A percentile compares a stretch with the other conserved stretches of the same genome.
These are phyloP conservation scores for Globisporangium recalcitrans DNA, from an alignment of 352 stramenopile genomes.

Conservation along the genomic window DNA sequence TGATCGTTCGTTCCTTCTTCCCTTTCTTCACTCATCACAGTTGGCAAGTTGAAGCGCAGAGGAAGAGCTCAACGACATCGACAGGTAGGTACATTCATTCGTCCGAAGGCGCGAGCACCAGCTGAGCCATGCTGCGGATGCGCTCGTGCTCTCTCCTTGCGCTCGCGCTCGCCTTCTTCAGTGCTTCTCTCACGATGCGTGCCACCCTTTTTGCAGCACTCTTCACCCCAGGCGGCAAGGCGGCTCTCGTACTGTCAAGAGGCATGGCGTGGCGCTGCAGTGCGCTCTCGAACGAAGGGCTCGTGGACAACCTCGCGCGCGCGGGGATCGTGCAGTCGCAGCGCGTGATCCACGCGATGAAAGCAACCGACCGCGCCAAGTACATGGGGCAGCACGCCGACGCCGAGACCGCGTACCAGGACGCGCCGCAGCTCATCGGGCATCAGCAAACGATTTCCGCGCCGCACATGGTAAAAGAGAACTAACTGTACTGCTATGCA, in stretches of 20 bases:
- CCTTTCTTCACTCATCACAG: too few species aligned
- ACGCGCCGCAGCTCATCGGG: constrained; percentile 79
- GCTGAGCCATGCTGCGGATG: background rate
- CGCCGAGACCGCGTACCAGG: constrained; percentile 60
- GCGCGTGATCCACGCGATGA: constrained; percentile 65
- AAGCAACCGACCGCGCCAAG: constrained; percentile 60
- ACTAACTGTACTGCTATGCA: background rate
- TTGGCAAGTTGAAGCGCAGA: too few species aligned
- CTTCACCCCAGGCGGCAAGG: background rate
- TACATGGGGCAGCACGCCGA: constrained; percentile 31
- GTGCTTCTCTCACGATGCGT: background rate
- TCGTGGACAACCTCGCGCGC: constrained; percentile 67
- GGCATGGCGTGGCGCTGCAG: constrained; percentile 74
- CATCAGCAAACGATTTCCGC: constrained; percentile 87
- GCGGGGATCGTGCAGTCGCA: constrained; percentile 64
- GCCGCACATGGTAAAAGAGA: constrained; percentile 71
- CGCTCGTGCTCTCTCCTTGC: background rate
- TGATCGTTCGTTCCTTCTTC: too few species aligned
- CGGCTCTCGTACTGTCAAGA: background rate
- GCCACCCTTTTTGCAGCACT: background rate
- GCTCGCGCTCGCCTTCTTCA: background rate
- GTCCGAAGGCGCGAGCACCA: background rate
- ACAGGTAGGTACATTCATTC: background rate
- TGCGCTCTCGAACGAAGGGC: constrained; percentile 50
- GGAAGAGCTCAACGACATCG: background rate